phyloP scores from a whole-genome alignment of 495 filamentous ascomycete genomes.

The Cercophora newfieldiana region DNA sequence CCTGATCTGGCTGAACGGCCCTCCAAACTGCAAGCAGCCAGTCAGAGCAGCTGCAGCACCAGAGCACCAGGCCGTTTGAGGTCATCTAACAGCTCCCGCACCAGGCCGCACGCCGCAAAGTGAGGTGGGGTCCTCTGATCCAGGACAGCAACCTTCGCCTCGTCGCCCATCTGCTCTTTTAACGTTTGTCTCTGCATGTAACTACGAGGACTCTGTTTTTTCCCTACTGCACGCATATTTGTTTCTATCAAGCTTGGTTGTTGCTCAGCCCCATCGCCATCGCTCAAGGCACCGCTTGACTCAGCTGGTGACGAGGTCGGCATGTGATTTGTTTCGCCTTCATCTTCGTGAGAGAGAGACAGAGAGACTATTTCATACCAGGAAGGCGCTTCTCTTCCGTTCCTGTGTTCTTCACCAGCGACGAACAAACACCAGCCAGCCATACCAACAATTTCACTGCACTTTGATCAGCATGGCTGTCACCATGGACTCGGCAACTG shows the following conservation, averaged over 20 bases:
- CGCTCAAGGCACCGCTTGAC: conserved; percentile 6
- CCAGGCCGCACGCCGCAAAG: not conserved
- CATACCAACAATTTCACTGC: not conserved
- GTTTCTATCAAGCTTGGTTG: not conserved
- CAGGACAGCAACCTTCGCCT: conserved; percentile 8
- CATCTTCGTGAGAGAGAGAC: not conserved
- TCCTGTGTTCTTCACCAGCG: not conserved
- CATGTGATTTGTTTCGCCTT: conserved; percentile 15
- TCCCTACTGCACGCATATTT: not conserved
- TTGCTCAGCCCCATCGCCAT: not conserved
- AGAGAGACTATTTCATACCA: not conserved
- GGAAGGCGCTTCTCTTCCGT: not conserved
- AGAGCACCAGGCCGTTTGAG: conserved; percentile 2
- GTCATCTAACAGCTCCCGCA: not conserved
- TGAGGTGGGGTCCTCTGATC: not conserved
- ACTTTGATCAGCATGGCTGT: conserved; percentile 11
- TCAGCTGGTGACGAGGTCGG: conserved; percentile 7
- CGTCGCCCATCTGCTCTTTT: not conserved
- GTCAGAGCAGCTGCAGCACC: not conserved
- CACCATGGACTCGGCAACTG: conserved; percentile 36
- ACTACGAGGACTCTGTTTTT: not conserved
- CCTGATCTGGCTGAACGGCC: conserved; percentile 5
- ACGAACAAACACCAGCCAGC: not conserved
- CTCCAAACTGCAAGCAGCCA: not conserved
- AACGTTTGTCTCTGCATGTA: conserved; percentile 4